Evolutionary conservation across 2,329 filamentous ascomycete species (phyloP).

Genomic region (Acrodontium crateriforme): DNA sequence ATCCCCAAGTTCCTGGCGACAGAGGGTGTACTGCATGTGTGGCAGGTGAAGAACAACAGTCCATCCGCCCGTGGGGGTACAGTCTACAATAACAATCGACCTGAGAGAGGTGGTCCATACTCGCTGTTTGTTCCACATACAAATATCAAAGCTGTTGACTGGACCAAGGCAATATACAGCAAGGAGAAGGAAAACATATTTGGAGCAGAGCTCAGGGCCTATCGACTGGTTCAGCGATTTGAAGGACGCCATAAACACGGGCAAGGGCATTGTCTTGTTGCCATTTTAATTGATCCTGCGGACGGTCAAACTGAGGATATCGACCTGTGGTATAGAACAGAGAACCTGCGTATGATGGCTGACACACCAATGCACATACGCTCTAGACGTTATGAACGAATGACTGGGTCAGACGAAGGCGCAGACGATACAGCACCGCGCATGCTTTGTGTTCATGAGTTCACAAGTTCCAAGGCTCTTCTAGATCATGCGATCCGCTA

Average conservation of each 20-base stretch:
- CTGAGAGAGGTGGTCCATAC: constrained; percentile 7
- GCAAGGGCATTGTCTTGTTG: constrained; percentile 6
- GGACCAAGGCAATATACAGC: constrained; percentile 1
- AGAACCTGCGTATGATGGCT: constrained; percentile 6
- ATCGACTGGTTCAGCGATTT: constrained; percentile 5
- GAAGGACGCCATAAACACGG: constrained; percentile 3
- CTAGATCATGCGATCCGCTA: constrained; percentile 7
- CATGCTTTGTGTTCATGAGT: constrained; percentile 7
- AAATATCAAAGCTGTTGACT: constrained; percentile 4
- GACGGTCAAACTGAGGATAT: constrained; percentile 4
- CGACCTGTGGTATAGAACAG: constrained; percentile 7
- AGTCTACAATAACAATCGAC: constrained; percentile 2
- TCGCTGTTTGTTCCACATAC: constrained; percentile 4
- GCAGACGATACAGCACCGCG: constrained; percentile 4
- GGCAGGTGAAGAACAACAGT: constrained; percentile 5
- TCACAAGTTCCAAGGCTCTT: constrained; percentile 4
- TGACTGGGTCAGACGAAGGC: constrained; percentile 1
- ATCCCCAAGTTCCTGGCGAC: constrained; percentile 4
- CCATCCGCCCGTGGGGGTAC: constrained; percentile 6
- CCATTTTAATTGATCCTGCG: constrained; percentile 6
- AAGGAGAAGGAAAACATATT: constrained; percentile 2
- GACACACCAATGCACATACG: constrained; percentile 6
- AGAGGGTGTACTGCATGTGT: constrained; percentile 3
- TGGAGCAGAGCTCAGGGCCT: constrained; percentile 5
- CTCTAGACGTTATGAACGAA: constrained; percentile 5